Evolutionary conservation across 2,329 filamentous ascomycete genomes (phyloP), one percentile per base, ranked within the genome.

Genomic region (Beauveria medogensis): DNA sequence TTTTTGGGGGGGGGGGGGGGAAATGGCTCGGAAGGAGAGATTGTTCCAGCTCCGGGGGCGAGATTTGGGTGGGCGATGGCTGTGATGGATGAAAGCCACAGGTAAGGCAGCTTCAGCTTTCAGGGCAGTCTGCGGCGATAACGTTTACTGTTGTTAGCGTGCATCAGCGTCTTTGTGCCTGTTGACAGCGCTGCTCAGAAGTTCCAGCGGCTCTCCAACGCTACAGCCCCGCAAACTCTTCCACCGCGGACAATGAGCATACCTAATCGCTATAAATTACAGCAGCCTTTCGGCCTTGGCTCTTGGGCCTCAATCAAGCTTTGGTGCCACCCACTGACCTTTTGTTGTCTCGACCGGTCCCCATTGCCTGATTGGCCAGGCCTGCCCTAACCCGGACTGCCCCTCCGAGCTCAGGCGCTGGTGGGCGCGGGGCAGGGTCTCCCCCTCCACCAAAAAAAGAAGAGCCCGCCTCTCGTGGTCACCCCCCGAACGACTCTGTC

Each of bases 381-480:
- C 41, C 54, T 57, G 18, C 46, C 14, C 34, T 57, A 53, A 61
- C 47, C 22, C 14, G 47, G 47, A 16, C 14, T 61, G 59, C 59
- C 59, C 59, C 59, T 61, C 59, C 52, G 52, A 56, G 16, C 37
- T 48, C 47, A 56, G 44, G 40, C 30, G 47, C 53, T 30, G 52
- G 37, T 44, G 46, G 47, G 53, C 47, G 60, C 60, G 60, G 60
- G 60, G 60, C 60, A 61, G 54, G 59, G 58, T 60, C 46, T 41
- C 34, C 51, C 58, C 52, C 59, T 37, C 60, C 60, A 53, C 53
- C 46, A 61, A 61, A 61, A 60, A 57, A 51, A 60, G 41, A 53
- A 55, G 40, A 53, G 60, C 22, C 37, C 26, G 20, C 8, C 50
- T 55, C 54, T 61, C 60, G 53, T 57, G 47, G 53, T 57, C 47